Evolutionary conservation across 2,329 filamentous ascomycete genomes (phyloP).

Genomic region (Trichoderma oligosporum): DNA sequence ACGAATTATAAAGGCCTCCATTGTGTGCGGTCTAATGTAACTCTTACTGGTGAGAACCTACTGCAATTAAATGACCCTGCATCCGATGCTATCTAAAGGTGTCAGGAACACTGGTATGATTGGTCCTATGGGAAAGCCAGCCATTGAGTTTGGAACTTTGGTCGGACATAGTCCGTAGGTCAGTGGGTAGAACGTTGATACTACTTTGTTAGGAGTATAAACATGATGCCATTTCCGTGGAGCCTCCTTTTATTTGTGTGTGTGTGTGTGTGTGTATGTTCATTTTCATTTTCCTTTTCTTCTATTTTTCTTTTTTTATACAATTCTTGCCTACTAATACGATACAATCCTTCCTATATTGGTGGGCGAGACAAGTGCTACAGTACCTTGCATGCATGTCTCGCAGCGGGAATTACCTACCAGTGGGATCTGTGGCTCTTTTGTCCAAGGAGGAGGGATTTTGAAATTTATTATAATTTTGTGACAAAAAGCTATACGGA

Average conservation of each 20-base stretch:
- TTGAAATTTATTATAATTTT: no score
- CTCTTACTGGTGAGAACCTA: background rate
- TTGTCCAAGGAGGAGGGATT: no score
- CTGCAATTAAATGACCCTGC: slow-evolving; percentile 7
- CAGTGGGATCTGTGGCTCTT: background rate
- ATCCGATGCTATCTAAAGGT: background rate
- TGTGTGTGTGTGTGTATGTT: no score
- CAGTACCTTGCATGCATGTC: slow-evolving; percentile 12
- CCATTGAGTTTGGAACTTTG: background rate
- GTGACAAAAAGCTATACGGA: no score
- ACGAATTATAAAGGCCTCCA: no score
- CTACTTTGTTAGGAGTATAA: background rate
- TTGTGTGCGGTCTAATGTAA: no score
- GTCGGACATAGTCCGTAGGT: background rate
- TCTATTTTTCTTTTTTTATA: background rate
- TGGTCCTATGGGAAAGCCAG: background rate
- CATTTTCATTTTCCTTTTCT: background rate
- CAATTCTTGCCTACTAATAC: background rate
- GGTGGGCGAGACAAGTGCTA: background rate
- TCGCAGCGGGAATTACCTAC: slow-evolving; percentile 7
- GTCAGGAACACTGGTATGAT: background rate
- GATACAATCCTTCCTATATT: no score
- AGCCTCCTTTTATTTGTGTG: no score
- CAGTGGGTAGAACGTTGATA: background rate
- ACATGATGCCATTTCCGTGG: no score